phyloP scores from a whole-genome alignment of 345 rosid species.

The Leavenworthia alabamica region DNA sequence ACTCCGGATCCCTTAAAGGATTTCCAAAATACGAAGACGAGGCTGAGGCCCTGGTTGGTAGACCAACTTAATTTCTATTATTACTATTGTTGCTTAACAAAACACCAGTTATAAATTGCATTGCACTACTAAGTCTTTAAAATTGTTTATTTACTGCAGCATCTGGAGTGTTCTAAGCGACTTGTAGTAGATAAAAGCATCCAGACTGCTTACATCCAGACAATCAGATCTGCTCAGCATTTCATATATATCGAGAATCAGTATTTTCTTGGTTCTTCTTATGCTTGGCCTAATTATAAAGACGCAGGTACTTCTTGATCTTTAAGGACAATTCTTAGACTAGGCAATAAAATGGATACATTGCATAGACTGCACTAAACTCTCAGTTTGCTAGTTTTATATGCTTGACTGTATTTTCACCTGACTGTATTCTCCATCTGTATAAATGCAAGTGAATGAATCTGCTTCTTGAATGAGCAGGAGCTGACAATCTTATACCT shows the following conservation, averaged over 20 bases:
- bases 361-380: not conserved
- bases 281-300: constrained; percentile 84
- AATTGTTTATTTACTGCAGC: constrained; percentile 43
- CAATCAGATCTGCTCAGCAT: constrained; percentile 96
- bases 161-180: constrained; percentile 58
- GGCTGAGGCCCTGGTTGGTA: constrained; percentile 46
- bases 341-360: not conserved
- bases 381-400: not conserved
- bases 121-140: constrained; percentile 5
- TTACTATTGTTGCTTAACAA: not conserved
- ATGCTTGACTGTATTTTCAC: not conserved
- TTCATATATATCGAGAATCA: constrained; percentile 95
- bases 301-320: constrained; percentile 57
- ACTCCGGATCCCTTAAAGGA: constrained; percentile 74
- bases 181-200: constrained; percentile 85
- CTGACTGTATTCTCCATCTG: not conserved
- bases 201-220: constrained; percentile 89
- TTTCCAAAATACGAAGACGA: constrained; percentile 49
- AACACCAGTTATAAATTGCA: not conserved
- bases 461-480: constrained; percentile 35
- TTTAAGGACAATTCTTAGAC: constrained; percentile 2
- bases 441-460: not conserved
- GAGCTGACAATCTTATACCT: constrained; percentile 91
- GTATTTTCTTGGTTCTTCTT: constrained; percentile 95
- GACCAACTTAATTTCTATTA: constrained; percentile 13